These are phyloP conservation scores for Sporothrix brasiliensis DNA, from an alignment of 2,329 filamentous ascomycete species.

Conservation along the genomic window DNA sequence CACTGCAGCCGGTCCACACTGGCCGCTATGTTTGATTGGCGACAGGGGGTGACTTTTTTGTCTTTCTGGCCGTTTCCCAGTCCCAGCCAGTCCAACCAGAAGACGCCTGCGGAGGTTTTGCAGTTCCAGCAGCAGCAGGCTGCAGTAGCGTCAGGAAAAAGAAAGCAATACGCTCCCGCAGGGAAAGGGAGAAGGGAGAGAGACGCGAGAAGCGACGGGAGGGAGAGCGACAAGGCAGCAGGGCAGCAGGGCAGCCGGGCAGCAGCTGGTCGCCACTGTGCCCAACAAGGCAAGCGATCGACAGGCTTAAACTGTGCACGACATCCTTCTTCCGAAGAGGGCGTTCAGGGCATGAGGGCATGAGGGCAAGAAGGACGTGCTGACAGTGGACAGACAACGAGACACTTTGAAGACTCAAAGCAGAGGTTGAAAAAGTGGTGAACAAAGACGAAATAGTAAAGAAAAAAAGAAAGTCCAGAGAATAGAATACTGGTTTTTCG, in stretches of 20 bases:
- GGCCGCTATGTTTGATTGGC: constrained; percentile 29
- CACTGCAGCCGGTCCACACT: constrained; percentile 8
- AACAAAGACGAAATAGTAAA: no score
- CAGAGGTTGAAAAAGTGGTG: neutral
- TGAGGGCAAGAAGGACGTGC: neutral
- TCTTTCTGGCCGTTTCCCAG: neutral
- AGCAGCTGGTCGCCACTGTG: no score
- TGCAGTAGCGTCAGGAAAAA: constrained; percentile 15
- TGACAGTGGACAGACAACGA: neutral
- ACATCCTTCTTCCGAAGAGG: constrained; percentile 16
- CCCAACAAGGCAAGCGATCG: constrained; percentile 12
- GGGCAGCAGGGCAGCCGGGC: no score
- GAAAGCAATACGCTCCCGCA: neutral
- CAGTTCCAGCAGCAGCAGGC: neutral
- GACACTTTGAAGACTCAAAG: neutral
- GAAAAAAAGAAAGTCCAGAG: no score
- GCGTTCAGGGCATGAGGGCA: neutral
- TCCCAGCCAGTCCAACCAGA: neutral
- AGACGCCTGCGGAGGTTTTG: neutral
- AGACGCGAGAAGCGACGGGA: constrained; percentile 6
- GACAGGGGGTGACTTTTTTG: constrained; percentile 16
- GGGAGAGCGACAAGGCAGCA: constrained; percentile 10
- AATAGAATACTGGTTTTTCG: neutral
- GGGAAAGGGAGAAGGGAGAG: constrained; percentile 1
- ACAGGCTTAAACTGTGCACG: neutral